phyloP scores from a whole-genome alignment of 495 filamentous ascomycete species.

The Saxispiralis lemnorum region DNA sequence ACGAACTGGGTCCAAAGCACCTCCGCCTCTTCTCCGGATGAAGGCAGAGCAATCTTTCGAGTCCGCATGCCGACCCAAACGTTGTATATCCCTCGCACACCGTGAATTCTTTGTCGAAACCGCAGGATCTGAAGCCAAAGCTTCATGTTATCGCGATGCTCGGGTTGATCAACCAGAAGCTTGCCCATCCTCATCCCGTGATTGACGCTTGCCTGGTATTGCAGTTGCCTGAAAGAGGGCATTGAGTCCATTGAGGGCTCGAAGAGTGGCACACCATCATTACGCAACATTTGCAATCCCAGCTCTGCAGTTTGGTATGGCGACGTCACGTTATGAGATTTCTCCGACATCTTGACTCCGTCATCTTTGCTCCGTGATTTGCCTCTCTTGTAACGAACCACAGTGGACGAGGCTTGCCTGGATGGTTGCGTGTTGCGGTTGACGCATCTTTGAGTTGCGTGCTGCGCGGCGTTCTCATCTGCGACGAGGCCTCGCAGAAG shows the following conservation, averaged over 20 bases:
- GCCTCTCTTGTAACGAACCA: too few species aligned
- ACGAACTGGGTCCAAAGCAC: constrained; percentile 41
- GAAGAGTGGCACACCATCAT: not conserved
- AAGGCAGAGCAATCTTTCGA: constrained; percentile 32
- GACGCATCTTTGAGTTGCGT: too few species aligned
- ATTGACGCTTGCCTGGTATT: constrained; percentile 6
- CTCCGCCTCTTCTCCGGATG: constrained; percentile 30
- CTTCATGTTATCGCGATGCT: constrained; percentile 32
- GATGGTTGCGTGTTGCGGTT: not conserved
- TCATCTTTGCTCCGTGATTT: too few species aligned
- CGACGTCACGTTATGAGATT: too few species aligned
- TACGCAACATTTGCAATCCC: constrained; percentile 2
- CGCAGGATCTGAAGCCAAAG: constrained; percentile 50
- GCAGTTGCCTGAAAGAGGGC: not conserved
- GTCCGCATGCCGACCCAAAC: constrained; percentile 46
- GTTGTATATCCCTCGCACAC: constrained; percentile 35
- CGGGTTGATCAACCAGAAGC: constrained; percentile 37
- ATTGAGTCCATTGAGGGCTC: not conserved
- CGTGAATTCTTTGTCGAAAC: constrained; percentile 42
- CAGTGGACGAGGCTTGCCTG: not conserved
- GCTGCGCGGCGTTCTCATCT: too few species aligned
- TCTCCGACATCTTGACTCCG: too few species aligned
- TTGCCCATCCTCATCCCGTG: not conserved
- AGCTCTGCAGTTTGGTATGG: not conserved
- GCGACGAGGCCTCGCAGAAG: constrained; percentile 10